Conservation (phyloP, 768 basidiomycete species). For the Agrocybe pediades region DNA sequence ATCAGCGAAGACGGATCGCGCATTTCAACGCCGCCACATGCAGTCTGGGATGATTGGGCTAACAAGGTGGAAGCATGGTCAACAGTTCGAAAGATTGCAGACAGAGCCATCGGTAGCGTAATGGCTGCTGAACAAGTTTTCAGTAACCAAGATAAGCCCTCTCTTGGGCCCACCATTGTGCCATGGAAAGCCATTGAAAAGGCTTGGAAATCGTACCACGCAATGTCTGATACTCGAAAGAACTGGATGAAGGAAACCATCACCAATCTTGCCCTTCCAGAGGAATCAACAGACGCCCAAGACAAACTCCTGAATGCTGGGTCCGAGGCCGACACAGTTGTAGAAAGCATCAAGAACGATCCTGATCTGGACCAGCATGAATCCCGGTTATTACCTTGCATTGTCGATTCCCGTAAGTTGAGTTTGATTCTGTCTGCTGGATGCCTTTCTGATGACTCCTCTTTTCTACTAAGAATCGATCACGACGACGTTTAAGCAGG, state of each 20-base stretch:
- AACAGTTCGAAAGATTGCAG: conserved; percentile 70
- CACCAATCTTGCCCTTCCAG: conserved; percentile 10
- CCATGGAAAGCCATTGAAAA: conserved; percentile 67
- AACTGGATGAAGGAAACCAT: conserved; percentile 59
- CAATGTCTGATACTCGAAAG: conserved; percentile 52
- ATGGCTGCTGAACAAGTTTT: conserved; percentile 35
- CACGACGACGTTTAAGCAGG: conserved; percentile 83
- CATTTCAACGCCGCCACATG: conserved; percentile 1
- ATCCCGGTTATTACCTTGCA: conserved; percentile 76
- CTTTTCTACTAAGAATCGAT: conserved; percentile 62
- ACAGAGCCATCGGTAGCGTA: conserved; percentile 72
- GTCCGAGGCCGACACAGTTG: conserved; percentile 61
- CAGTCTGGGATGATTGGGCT: conserved; percentile 71
- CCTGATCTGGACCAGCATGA: conserved; percentile 81
- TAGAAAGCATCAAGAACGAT: conserved; percentile 77
- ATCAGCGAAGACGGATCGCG: conserved; percentile 4
- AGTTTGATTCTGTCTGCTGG: conserved; percentile 8
- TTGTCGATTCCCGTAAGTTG: conserved; percentile 77
- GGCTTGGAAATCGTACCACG: conserved; percentile 64
- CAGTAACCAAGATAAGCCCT: conserved; percentile 33
- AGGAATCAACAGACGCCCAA: conserved; percentile 36
- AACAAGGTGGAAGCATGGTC: conserved; percentile 68
- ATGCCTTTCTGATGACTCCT: conserved; percentile 6
- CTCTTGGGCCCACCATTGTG: conserved; percentile 59
- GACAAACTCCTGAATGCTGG: conserved; percentile 37